Base-by-base conservation (phyloP, 495 filamentous ascomycete genomes). In the Cercophora scortea region DNA sequence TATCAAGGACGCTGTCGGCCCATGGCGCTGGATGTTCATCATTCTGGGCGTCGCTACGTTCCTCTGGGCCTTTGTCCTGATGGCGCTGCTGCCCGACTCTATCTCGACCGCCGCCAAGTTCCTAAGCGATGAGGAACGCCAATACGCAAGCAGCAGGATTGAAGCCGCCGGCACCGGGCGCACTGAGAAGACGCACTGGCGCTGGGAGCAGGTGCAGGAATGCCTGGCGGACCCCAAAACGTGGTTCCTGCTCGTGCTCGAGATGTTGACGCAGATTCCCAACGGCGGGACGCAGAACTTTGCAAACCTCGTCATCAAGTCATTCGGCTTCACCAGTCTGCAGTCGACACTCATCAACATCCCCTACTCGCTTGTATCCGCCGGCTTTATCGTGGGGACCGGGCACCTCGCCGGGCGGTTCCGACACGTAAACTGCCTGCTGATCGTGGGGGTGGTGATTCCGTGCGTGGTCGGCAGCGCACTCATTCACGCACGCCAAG, bases 1-100 rank as follows among this genome's bases (percentile, higher is more conserved):
- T 41, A 40, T 61, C 19, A 69, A 85, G 16, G 63, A 68, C 6
- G 77, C 87, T 68, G 78, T 83, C 38, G 81, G 81, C 8, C 71
- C 81, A 13, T 86, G 83, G 84, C 65, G 71, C 6, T 75, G 79
- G 54, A 85, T 85, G 80, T 85, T 84, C 55, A 63, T 83, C 8
- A 71, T 70, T 0, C 67, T 85, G 25, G 82, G 82, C 0, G 34
- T 65, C 16, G 57, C 79, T 42, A 85, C 80, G 11, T 62, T 83
- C 7, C 2, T 76, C 12, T 71, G 79, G 32, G 75, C 75, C 0
- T 59, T 19, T 71, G 4, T 65, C 66, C 19, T 76, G 15, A 54
- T 74, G 3, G 49, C 76, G 48, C 60, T 78, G 36, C 64, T 84
- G 7, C 81, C 81, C 0, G 75, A 81, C 53, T 74, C 68, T 3